These are phyloP conservation scores for Teunomyces stri DNA, from an alignment of 805 yeast species.

Conservation along the genomic window DNA sequence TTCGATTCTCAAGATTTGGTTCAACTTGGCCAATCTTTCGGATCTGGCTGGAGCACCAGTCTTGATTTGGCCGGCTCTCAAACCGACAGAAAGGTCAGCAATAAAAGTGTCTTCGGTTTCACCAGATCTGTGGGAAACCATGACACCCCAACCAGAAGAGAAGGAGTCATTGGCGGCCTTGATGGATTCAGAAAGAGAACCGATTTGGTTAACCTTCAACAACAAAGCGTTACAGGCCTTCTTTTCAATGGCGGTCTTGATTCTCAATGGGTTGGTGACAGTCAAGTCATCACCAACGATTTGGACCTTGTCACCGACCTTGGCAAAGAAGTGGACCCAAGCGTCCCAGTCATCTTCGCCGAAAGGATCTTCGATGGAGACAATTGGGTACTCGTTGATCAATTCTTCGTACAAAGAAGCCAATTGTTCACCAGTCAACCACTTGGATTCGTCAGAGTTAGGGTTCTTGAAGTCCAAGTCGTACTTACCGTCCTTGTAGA, in stretches of 20 bases:
- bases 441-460: constrained; percentile 81
- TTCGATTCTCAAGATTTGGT: constrained; percentile 98
- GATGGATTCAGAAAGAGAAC: constrained; percentile 93
- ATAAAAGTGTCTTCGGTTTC: constrained; percentile 98
- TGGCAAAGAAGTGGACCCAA: constrained; percentile 83
- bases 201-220: constrained; percentile 98
- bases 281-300: constrained; percentile 98
- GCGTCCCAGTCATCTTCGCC: constrained; percentile 99
- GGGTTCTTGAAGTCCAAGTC: constrained; percentile 99
- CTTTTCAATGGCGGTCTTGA: constrained; percentile 93
- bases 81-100: constrained; percentile 97
- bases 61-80: constrained; percentile 98
- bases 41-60: constrained; percentile 99
- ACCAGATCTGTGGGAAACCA: constrained; percentile 99
- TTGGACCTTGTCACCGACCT: constrained; percentile 69
- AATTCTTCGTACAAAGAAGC: constrained; percentile 80
- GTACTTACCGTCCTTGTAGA: constrained; percentile 95
- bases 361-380: constrained; percentile 97
- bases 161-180: constrained; percentile 94
- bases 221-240: constrained; percentile 93
- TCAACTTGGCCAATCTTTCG: constrained; percentile 98
- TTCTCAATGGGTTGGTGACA: constrained; percentile 95
- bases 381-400: constrained; percentile 91
- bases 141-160: constrained; percentile 98
- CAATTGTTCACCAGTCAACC: constrained; percentile 86